These are phyloP conservation scores for Aspergillus hiratsukae DNA, from an alignment of 2,329 filamentous ascomycete genomes.

Conservation along the genomic window DNA sequence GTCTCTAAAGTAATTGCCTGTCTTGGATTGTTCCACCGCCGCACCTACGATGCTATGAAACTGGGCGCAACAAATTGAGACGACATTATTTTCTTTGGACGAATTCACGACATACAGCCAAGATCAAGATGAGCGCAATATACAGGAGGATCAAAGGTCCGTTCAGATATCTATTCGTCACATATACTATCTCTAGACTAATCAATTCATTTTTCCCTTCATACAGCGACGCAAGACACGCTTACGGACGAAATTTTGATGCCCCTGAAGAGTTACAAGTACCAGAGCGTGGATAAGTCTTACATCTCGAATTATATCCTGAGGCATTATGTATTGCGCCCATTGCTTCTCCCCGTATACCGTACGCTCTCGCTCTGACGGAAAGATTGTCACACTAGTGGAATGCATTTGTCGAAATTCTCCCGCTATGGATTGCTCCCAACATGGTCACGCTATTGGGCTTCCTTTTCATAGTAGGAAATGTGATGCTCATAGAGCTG, in stretches of 20 bases:
- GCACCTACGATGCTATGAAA: not conserved
- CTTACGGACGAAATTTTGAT: conserved; percentile 85
- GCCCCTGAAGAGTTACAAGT: conserved; percentile 94
- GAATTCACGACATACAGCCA: not conserved
- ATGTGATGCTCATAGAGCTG: conserved; percentile 70
- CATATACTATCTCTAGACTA: not conserved
- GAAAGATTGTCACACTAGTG: conserved; percentile 55
- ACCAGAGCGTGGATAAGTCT: conserved; percentile 94
- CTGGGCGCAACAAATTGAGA: not conserved
- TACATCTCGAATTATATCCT: conserved; percentile 90
- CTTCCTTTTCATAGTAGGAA: conserved; percentile 88
- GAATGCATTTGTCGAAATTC: conserved; percentile 88
- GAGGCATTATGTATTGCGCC: conserved; percentile 78
- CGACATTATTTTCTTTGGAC: not conserved
- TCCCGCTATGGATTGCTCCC: conserved; percentile 93
- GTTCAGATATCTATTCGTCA: conserved; percentile 7
- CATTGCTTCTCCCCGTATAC: not conserved
- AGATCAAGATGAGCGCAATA: conserved; percentile 27
- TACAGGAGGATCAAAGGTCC: conserved; percentile 35
- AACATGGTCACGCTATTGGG: conserved; percentile 96
- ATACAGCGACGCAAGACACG: conserved; percentile 45
- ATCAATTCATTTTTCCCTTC: conserved; percentile 2
- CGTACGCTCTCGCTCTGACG: conserved; percentile 1
- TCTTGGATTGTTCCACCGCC: not conserved
- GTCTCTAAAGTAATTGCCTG: not conserved